Conservation (phyloP, 2,329 filamentous ascomycete genomes). For the Microcyclospora pomicola region DNA sequence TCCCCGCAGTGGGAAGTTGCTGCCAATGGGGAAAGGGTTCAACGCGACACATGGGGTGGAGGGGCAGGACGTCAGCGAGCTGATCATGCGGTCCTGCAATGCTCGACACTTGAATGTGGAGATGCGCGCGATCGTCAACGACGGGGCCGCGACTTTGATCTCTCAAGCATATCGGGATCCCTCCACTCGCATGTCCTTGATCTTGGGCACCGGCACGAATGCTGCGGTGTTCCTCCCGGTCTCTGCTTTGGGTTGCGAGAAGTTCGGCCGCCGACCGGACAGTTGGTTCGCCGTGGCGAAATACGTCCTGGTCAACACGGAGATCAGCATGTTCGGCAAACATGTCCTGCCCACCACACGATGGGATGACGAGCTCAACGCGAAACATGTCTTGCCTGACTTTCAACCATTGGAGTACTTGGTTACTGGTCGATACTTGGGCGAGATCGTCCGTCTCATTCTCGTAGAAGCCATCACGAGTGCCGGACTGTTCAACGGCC, state of each 20-base stretch:
- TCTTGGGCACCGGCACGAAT: slow-evolving; percentile 52
- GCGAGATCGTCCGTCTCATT: slow-evolving; percentile 49
- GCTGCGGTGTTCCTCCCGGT: slow-evolving; percentile 49
- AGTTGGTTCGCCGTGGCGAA: slow-evolving; percentile 44
- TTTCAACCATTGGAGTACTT: slow-evolving; percentile 54
- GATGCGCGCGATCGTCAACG: slow-evolving; percentile 50
- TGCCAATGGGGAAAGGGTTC: slow-evolving; percentile 54
- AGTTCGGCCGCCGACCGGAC: slow-evolving; percentile 42
- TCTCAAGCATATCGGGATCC: slow-evolving; percentile 48
- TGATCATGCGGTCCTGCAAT: slow-evolving; percentile 46
- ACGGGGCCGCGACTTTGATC: slow-evolving; percentile 47
- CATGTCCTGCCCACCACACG: slow-evolving; percentile 43
- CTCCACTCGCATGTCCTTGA: slow-evolving; percentile 48
- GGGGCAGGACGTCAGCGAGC: slow-evolving; percentile 44
- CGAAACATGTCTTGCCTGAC: slow-evolving; percentile 42
- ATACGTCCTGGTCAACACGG: slow-evolving; percentile 51
- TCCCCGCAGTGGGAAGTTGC: slow-evolving; percentile 40
- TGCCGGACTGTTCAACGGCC: slow-evolving; percentile 42
- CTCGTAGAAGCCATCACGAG: slow-evolving; percentile 45
- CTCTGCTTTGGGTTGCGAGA: slow-evolving; percentile 37
- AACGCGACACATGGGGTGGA: slow-evolving; percentile 44
- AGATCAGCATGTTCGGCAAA: slow-evolving; percentile 53
- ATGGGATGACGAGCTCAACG: slow-evolving; percentile 49
- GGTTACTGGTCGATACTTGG: slow-evolving; percentile 49
- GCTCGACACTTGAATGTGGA: slow-evolving; percentile 41